Percentiles rank a stretch among this genome's conserved stretches.
phyloP scores from a whole-genome alignment of 73 alveolate species.

The Effrenium voratum region DNA sequence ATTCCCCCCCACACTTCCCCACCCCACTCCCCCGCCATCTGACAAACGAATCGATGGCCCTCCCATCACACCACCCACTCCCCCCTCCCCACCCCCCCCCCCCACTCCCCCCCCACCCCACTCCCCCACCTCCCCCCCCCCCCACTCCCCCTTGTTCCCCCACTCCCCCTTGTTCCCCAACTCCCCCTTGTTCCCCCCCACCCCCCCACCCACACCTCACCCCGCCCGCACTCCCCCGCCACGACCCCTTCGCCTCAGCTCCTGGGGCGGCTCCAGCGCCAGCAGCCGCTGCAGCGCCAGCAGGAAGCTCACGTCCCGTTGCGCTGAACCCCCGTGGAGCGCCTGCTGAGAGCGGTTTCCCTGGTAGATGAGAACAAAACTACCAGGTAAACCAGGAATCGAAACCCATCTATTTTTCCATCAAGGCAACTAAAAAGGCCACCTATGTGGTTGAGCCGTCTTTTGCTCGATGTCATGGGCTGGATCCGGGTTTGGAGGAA shows the following conservation, averaged over 20 bases:
- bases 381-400: not conserved
- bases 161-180: not conserved
- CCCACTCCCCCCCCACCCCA: not conserved
- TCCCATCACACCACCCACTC: not conserved
- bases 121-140: not conserved
- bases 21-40: too few relatives aligned
- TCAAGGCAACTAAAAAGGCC: not conserved
- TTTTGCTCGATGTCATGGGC: not conserved
- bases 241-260: not conserved
- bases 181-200: not conserved
- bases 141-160: not conserved
- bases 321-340: conserved; percentile 14
- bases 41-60: too few relatives aligned
- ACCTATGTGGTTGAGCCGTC: not conserved
- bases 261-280: conserved; percentile 18
- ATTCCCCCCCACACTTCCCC: too few relatives aligned
- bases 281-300: conserved; percentile 50
- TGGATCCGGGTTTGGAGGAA: not conserved
- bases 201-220: not conserved
- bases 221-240: too few relatives aligned
- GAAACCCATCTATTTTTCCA: not conserved
- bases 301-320: conserved; percentile 40
- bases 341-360: not conserved
- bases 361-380: not conserved
- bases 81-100: not conserved